phyloP scores from a whole-genome alignment of 441 rosid genomes.

The Gossypium aridum region DNA sequence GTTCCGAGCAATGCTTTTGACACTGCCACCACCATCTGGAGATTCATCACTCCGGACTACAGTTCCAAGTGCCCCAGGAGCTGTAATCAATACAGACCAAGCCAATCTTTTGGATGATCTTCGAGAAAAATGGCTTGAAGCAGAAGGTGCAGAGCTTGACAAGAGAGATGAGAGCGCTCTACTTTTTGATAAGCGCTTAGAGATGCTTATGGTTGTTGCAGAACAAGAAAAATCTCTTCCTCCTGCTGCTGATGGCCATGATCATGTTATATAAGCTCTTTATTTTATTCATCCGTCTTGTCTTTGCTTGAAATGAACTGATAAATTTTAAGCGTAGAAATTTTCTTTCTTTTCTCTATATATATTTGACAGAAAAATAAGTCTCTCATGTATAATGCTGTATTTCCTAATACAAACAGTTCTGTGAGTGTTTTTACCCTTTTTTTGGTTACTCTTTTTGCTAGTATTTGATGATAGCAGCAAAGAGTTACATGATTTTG shows the following conservation, averaged over 20 bases:
- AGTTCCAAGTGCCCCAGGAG: constrained; percentile 91
- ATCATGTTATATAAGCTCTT: constrained; percentile 17
- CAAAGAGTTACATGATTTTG: neutral
- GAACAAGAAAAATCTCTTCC: constrained; percentile 47
- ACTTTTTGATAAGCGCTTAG: constrained; percentile 83
- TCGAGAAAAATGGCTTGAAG: constrained; percentile 98
- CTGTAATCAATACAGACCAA: constrained; percentile 56
- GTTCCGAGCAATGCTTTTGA: constrained; percentile 85
- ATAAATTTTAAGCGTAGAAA: neutral
- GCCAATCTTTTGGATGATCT: constrained; percentile 87
- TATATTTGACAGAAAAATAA: neutral
- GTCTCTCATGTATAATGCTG: neutral
- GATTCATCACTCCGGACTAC: constrained; percentile 88
- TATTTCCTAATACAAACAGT: neutral
- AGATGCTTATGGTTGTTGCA: constrained; percentile 78
- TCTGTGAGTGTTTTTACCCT: neutral
- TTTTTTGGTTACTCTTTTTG: neutral
- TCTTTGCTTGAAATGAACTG: neutral
- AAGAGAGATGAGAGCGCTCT: constrained; percentile 93
- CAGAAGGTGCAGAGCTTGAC: constrained; percentile 91
- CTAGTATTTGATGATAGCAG: no score
- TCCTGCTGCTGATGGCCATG: constrained; percentile 21
- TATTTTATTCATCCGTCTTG: neutral
- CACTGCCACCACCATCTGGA: constrained; percentile 91
- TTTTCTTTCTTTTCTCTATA: neutral